Conservation (phyloP, 2,329 filamentous ascomycete species). For the Akanthomyces lecanii region DNA sequence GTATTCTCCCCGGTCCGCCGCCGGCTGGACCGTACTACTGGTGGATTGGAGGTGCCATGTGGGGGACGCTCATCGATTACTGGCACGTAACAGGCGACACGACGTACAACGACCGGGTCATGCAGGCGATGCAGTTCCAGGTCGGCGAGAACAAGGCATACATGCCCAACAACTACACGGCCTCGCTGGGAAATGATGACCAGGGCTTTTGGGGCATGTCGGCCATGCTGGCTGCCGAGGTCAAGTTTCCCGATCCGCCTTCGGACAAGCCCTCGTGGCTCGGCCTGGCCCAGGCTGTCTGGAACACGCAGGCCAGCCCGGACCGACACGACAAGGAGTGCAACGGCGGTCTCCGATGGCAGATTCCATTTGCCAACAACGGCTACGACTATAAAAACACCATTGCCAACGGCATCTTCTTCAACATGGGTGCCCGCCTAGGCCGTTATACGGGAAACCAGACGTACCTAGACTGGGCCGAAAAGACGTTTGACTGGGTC, state of each 20-base stretch:
- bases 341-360: constrained; percentile 67
- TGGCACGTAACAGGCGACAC: constrained; percentile 58
- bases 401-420: constrained; percentile 59
- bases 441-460: constrained; percentile 64
- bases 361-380: constrained; percentile 69
- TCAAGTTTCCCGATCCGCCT: constrained; percentile 52
- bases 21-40: constrained; percentile 53
- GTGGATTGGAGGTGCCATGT: constrained; percentile 63
- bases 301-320: constrained; percentile 49
- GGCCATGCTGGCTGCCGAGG: constrained; percentile 56
- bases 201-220: constrained; percentile 65
- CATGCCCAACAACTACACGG: constrained; percentile 51
- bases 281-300: constrained; percentile 60
- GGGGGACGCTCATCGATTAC: constrained; percentile 60
- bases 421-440: constrained; percentile 64
- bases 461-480: constrained; percentile 62
- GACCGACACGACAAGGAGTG: constrained; percentile 55
- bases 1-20: constrained; percentile 46
- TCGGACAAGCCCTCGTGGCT: constrained; percentile 48
- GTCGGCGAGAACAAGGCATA: constrained; percentile 49
- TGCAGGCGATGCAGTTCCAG: constrained; percentile 49
- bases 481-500: constrained; percentile 61
- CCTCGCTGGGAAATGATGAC: constrained; percentile 58
- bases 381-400: constrained; percentile 74
- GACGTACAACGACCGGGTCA: constrained; percentile 53